phyloP scores from a whole-genome alignment of 345 rosid species.

The Aegle marmelos region DNA sequence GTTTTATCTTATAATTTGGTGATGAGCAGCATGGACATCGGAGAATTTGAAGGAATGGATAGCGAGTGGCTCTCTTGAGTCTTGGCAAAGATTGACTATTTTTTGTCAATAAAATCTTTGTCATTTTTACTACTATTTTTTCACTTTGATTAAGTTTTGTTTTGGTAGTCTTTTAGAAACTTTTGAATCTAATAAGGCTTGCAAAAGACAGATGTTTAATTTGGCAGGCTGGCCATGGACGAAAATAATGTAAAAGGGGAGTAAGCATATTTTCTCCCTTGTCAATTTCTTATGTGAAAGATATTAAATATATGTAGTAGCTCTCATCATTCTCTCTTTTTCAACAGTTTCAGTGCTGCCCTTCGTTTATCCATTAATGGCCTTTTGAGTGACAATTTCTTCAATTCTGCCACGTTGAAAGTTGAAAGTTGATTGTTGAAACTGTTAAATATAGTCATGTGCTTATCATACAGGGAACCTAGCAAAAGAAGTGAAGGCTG shows the following conservation, averaged over 20 bases:
- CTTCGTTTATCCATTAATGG: neutral
- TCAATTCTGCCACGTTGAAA: neutral
- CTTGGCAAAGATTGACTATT: slow-evolving; percentile 56
- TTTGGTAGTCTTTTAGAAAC: slow-evolving; percentile 14
- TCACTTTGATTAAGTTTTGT: slow-evolving; percentile 17
- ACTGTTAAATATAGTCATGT: neutral
- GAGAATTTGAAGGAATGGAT: slow-evolving; percentile 86
- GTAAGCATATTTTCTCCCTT: neutral
- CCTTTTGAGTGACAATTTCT: neutral
- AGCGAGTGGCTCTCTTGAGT: slow-evolving; percentile 85
- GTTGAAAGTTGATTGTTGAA: neutral
- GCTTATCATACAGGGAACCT: too few relatives aligned
- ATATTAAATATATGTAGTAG: neutral
- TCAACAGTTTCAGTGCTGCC: neutral
- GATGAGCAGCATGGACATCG: slow-evolving; percentile 81
- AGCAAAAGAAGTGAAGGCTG: neutral
- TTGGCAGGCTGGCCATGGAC: slow-evolving; percentile 27
- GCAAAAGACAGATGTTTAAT: slow-evolving; percentile 28
- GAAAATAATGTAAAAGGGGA: slow-evolving; percentile 28
- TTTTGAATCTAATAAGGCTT: slow-evolving; percentile 41
- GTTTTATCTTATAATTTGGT: slow-evolving; percentile 5
- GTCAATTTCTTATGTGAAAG: neutral
- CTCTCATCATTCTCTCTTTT: neutral
- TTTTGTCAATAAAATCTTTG: slow-evolving; percentile 65
- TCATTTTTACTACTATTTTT: slow-evolving; percentile 7